Evolutionary conservation across 208 protist species (phyloP), one percentile per base, ranked within the genome.

Genomic region (Herpetomonas tarakana): DNA sequence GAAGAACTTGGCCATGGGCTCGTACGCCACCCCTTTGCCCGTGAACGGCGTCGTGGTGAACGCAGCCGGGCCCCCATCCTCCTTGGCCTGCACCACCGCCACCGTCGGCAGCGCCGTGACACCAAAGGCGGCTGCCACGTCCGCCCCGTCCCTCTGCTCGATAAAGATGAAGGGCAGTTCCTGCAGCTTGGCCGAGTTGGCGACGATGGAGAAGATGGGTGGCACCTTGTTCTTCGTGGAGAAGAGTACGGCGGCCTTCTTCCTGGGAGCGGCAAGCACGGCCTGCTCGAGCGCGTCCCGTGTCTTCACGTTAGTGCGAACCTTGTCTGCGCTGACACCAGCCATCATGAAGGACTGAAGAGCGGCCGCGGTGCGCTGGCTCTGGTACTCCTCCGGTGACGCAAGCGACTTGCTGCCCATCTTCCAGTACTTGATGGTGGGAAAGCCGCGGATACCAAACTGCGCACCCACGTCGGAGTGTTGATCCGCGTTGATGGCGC

Each of bases 401-500:
- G 53, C 57, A 12, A 76, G 63, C 2, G 56, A 59, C 68, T 92
- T 93, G 9, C 64, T 64, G 18, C 88, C 88, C 38, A 79, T 73
- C 47, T 64, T 78, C 84, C 82, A 97, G 63, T 85, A 93, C 74
- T 97, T 97, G 59, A 98, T 88, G n/a, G 93, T 98, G 2, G 96
- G 92, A 61, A 96, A 97, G 16, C 92, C 92, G 21, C 78, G 80
- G 21, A 97, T 63, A 11, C 74, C 69, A 62, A 83, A 96, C 60
- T 93, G 81, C 28, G 81, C 72, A 0, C 58, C 87, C 35, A 94
- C 44, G 22, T 71, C 55, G 9, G 62, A 39, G 78, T 96, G 64
- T 49, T 81, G 50, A 56, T 97, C 88, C 0, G 85, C 89, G 59
- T 97, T 84, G 30, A 96, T 57, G 24, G 91, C 90, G 18, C 86